Conservation (phyloP, 352 stramenopile genomes). For the Phytopythium boreale region DNA sequence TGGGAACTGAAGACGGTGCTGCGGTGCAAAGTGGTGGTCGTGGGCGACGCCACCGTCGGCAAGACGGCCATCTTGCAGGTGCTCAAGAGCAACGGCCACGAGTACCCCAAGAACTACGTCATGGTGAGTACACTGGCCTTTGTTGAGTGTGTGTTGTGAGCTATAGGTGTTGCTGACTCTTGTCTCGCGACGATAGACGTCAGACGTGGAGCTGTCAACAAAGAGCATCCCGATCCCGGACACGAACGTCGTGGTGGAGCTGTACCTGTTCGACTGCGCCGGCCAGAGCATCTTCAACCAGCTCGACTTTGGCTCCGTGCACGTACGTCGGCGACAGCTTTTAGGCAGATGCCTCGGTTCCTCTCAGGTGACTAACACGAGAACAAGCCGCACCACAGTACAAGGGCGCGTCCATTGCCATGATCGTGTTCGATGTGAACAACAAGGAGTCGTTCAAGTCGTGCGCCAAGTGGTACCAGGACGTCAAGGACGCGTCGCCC, state of each 20-base stretch:
- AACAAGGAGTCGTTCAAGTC: conserved; percentile 88
- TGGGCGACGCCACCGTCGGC: conserved; percentile 88
- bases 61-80: conserved; percentile 91
- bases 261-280: conserved; percentile 93
- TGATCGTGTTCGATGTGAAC: conserved; percentile 84
- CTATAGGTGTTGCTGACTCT: too few relatives aligned
- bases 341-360: too few relatives aligned
- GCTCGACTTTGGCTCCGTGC: conserved; percentile 80
- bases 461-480: conserved; percentile 79
- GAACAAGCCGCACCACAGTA: conserved; percentile 29
- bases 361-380: too few relatives aligned
- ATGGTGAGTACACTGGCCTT: conserved; percentile 56
- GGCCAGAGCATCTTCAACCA: conserved; percentile 95
- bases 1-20: conserved; percentile 70
- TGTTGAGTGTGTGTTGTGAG: not conserved
- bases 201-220: conserved; percentile 87
- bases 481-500: conserved; percentile 62
- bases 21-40: conserved; percentile 88
- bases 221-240: conserved; percentile 89
- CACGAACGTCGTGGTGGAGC: conserved; percentile 89
- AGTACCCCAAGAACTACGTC: conserved; percentile 95
- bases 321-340: conserved; percentile 33
- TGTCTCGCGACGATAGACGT: conserved; percentile 53
- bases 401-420: conserved; percentile 69
- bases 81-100: conserved; percentile 89